A percentile compares a stretch with the other conserved stretches of the same genome.
phyloP scores from a whole-genome alignment of 1,139 yeast species.

The Komagataea norvegica region DNA sequence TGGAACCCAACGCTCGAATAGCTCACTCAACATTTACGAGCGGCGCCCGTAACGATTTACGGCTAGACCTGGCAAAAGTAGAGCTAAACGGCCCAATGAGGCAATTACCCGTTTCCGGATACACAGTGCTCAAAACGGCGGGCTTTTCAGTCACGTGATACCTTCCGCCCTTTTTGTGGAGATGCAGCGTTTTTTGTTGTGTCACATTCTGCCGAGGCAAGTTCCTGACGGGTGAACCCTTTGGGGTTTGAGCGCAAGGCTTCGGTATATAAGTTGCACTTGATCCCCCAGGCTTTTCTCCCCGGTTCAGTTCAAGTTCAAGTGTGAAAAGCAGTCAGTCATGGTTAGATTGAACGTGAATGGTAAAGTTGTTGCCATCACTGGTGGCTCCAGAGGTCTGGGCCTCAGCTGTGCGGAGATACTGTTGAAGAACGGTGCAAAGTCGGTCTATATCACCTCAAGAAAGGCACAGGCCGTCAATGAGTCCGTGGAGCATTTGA shows the following conservation, averaged over 20 bases:
- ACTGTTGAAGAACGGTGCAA: slow-evolving; percentile 58
- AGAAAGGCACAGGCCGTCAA: slow-evolving; percentile 63
- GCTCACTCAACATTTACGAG: too few relatives aligned
- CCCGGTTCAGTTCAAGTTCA: neutral
- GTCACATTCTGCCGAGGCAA: neutral
- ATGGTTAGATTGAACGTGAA: slow-evolving; percentile 37
- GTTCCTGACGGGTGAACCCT: neutral
- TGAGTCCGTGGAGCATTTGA: slow-evolving; percentile 50
- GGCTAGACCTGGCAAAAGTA: too few relatives aligned
- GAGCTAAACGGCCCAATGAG: neutral
- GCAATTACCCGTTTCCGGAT: slow-evolving; percentile 1
- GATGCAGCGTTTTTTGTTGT: neutral
- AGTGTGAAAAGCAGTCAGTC: neutral
- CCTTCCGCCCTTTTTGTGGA: too few relatives aligned
- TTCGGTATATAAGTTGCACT: neutral
- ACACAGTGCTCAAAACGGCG: too few relatives aligned
- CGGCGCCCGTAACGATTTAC: too few relatives aligned
- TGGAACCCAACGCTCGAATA: too few relatives aligned
- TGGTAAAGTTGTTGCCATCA: slow-evolving; percentile 65
- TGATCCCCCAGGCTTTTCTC: neutral
- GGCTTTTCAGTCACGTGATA: neutral
- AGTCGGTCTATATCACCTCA: slow-evolving; percentile 59
- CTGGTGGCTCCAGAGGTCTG: slow-evolving; percentile 80
- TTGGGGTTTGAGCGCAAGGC: neutral
- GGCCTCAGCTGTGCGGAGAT: slow-evolving; percentile 69